Percentiles rank a stretch among this genome's conserved stretches.
Conservation (phyloP, 164 flowering plant genomes). For the Umbilicus rupestris region DNA sequence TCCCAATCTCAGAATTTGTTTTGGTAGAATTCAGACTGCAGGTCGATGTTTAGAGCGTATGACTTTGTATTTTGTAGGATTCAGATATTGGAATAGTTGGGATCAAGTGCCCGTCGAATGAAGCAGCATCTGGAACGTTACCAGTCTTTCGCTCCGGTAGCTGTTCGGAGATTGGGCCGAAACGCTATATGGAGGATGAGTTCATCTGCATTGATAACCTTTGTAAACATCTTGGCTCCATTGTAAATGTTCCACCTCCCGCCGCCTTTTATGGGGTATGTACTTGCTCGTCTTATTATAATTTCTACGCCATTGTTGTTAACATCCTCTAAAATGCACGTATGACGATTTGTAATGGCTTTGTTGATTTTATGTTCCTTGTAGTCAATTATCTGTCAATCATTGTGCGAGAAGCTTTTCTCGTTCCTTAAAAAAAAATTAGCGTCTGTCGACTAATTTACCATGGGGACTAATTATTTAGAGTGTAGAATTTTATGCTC, state of each 20-base stretch:
- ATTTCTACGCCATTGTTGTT: not conserved
- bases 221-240: constrained; percentile 25
- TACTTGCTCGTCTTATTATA: not conserved
- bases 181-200: constrained; percentile 54
- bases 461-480: too few species aligned
- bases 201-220: constrained; percentile 41
- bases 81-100: constrained; percentile 16
- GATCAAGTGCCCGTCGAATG: constrained; percentile 19
- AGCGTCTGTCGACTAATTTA: too few species aligned
- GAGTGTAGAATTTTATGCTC: not conserved
- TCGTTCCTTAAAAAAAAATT: too few species aligned
- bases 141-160: constrained; percentile 55
- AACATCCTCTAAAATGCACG: too few species aligned
- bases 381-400: not conserved
- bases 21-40: not conserved
- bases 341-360: too few species aligned
- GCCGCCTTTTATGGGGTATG: constrained; percentile 61
- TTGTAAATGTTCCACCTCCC: constrained; percentile 21
- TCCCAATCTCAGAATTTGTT: not conserved
- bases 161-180: constrained; percentile 53
- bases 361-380: not conserved
- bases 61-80: constrained; percentile 19
- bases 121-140: constrained; percentile 17
- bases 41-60: not conserved
- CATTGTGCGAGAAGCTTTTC: not conserved